These are phyloP conservation scores for Cercospora nicotianae DNA, from an alignment of 2,329 filamentous ascomycete species.

Conservation along the genomic window DNA sequence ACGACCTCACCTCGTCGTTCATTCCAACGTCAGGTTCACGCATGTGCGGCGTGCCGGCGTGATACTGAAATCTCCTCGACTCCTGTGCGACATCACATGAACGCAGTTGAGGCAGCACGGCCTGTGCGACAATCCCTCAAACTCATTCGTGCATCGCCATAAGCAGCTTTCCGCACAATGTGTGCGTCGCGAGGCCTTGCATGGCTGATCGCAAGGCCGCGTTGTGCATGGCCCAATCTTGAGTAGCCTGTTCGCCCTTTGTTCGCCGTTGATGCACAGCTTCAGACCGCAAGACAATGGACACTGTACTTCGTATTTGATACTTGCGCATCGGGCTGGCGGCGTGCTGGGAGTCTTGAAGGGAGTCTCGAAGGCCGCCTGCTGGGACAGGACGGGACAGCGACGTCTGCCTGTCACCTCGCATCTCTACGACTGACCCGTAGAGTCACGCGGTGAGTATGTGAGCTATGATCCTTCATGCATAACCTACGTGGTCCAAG, in stretches of 20 bases:
- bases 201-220: background rate
- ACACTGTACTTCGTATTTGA: background rate
- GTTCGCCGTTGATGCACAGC: background rate
- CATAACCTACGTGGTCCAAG: background rate
- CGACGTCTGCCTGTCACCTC: too few relatives aligned
- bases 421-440: too few relatives aligned
- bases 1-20: conserved; percentile 13
- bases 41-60: conserved; percentile 6
- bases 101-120: conserved; percentile 1
- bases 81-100: background rate
- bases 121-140: background rate
- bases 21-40: conserved; percentile 13
- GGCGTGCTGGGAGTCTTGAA: background rate
- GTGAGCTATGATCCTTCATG: background rate
- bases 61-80: background rate
- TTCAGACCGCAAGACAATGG: background rate
- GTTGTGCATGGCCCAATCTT: background rate
- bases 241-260: background rate
- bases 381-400: too few relatives aligned
- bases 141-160: background rate
- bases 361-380: background rate
- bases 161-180: background rate
- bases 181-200: background rate
- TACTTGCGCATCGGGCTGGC: background rate
- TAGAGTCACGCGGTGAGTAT: background rate